These are phyloP conservation scores for Thalassiosira mediterranea DNA, from an alignment of 352 stramenopile species.

Conservation along the genomic window DNA sequence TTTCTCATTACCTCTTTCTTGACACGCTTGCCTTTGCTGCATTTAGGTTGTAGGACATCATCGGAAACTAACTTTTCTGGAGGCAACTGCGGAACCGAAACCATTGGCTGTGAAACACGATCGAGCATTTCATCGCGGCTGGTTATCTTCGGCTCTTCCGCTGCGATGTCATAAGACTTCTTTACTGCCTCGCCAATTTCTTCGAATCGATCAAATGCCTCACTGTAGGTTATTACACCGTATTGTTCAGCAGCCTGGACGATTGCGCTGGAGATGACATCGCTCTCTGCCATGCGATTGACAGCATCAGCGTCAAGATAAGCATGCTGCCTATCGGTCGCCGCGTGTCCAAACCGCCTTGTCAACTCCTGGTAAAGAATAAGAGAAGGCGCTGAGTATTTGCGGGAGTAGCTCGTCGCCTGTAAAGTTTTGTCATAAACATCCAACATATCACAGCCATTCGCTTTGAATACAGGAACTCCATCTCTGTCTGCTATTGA, in stretches of 20 bases:
- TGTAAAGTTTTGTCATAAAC: slow-evolving; percentile 79
- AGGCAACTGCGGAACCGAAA: slow-evolving; percentile 35
- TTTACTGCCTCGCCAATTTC: slow-evolving; percentile 59
- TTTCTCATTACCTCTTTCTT: slow-evolving; percentile 84
- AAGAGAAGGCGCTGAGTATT: slow-evolving; percentile 63
- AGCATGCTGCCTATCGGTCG: slow-evolving; percentile 82
- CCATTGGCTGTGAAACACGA: slow-evolving; percentile 59
- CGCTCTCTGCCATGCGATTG: slow-evolving; percentile 57
- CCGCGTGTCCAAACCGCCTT: slow-evolving; percentile 85
- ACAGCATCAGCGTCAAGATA: slow-evolving; percentile 72
- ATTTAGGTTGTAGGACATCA: slow-evolving; percentile 1
- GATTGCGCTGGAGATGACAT: slow-evolving; percentile 57
- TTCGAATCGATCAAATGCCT: slow-evolving; percentile 64
- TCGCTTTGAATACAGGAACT: slow-evolving; percentile 65
- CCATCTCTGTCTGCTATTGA: slow-evolving; percentile 37
- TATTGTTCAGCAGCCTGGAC: slow-evolving; percentile 59
- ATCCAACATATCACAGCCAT: slow-evolving; percentile 77
- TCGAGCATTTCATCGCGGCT: slow-evolving; percentile 73
- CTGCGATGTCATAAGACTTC: slow-evolving; percentile 68
- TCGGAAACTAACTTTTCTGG: background rate
- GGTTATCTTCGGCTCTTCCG: slow-evolving; percentile 81
- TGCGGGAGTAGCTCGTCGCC: slow-evolving; percentile 69
- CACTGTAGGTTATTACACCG: slow-evolving; percentile 52
- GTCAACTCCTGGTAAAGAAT: slow-evolving; percentile 75
- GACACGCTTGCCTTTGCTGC: slow-evolving; percentile 22